Conservation (phyloP, 2,329 filamentous ascomycete genomes). For the Arthroderma uncinatum region DNA sequence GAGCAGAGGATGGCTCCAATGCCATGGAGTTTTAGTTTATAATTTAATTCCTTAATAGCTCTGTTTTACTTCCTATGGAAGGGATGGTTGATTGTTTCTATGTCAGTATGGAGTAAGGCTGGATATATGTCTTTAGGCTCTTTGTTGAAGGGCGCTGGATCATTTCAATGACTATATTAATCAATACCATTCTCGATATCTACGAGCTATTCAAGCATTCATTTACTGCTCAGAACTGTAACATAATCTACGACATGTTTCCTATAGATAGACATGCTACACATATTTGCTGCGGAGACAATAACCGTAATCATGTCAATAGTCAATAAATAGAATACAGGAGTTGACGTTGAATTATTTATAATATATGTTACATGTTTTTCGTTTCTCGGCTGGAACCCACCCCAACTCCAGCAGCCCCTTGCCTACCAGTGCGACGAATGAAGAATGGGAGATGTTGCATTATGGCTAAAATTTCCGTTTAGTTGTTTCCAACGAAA, state of each 20-base stretch:
- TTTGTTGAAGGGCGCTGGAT: too few species aligned
- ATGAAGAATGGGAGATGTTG: background rate
- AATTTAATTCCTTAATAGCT: background rate
- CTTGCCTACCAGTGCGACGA: background rate
- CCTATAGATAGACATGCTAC: background rate
- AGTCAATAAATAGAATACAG: background rate
- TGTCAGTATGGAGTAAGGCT: background rate
- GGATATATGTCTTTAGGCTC: too few species aligned
- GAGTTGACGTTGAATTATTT: background rate
- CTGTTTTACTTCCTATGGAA: background rate
- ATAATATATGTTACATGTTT: constrained; percentile 4
- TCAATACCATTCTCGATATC: background rate
- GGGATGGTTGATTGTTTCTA: too few species aligned
- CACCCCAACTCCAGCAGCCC: constrained; percentile 1
- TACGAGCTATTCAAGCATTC: background rate
- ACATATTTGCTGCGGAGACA: background rate
- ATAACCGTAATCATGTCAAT: background rate
- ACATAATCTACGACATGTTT: too few species aligned
- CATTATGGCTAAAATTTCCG: background rate
- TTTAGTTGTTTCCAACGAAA: constrained; percentile 51
- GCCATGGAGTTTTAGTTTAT: constrained; percentile 53
- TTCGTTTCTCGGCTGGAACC: background rate
- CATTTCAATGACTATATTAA: background rate
- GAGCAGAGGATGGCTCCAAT: constrained; percentile 41
- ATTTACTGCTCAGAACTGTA: background rate